Base-by-base conservation (phyloP, 1,139 yeast genomes). In the Zygotorulaspora mrakii region DNA sequence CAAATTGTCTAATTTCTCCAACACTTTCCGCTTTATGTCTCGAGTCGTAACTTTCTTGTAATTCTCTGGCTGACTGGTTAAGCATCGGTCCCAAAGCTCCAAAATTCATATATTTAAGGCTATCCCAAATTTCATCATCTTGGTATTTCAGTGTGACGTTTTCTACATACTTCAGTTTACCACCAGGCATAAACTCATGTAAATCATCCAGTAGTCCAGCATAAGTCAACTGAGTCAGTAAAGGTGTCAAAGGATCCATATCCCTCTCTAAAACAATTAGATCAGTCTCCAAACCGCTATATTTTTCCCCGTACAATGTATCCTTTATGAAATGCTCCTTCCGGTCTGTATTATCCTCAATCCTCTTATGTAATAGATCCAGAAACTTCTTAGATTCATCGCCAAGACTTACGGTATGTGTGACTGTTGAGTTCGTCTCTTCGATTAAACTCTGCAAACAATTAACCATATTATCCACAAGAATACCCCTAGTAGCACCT, bases 201-300 rank as follows among this genome's bases (percentile, higher is more conserved):
- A 79, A 62, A 55, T 88, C 96, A 57, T 86, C 89, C 16, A 88
- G 68, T 10, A 91, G 67, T 0, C 98, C 98, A 24, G 77, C 73
- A 57, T 89, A 91, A 2, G 87, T 84, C 50, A 88, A 65, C 54
- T 91, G 96, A 24, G 80, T 77, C 46, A 87, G 65, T 10, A 86
- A 56, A 1, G 88, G 81, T 0, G 95, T 77, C 5, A 82, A 59
- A 35, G 77, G 71, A 63, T 91, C 98, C 23, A 80, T 60, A 42
- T 79, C 76, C 38, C 98, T 69, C 56, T 91, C 98, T 16, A 91
- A 55, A 1, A 89, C 80, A 11, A 91, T 72, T 34, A 89, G 65
- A 59, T 82, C 86, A 27, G 64, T 65, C 35, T 68, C 65, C 39
- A 65, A 49, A 34, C 61, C 62, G 43, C 69, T 68, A 40, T 47